A percentile compares a stretch with the other conserved stretches of the same genome.
These are phyloP conservation scores for Cardamine occulta DNA, from an alignment of 345 rosid genomes.

Conservation along the genomic window DNA sequence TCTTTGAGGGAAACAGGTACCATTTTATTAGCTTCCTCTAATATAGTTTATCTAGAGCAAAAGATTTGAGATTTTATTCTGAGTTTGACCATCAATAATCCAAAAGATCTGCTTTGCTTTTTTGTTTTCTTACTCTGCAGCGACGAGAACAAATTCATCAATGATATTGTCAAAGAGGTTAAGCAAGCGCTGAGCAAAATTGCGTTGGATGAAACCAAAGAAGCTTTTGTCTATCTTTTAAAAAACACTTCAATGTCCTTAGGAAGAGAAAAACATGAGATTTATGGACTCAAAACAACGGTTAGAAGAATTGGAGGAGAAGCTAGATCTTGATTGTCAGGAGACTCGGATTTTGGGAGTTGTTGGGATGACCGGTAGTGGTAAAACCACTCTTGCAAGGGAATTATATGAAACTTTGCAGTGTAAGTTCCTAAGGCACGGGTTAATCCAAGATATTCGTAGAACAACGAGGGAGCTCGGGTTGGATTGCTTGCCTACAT, in stretches of 20 bases:
- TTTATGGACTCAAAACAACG: neutral
- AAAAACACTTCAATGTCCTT: neutral
- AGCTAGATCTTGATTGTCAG: neutral
- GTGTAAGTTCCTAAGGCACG: neutral
- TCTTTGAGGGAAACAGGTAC: neutral
- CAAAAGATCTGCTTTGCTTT: too few relatives aligned
- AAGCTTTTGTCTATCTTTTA: too few relatives aligned
- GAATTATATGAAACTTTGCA: neutral
- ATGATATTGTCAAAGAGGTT: neutral
- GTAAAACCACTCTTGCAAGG: constrained; percentile 17
- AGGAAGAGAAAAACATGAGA: neutral
- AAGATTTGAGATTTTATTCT: neutral
- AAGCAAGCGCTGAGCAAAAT: neutral
- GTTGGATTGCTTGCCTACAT: constrained; percentile 2
- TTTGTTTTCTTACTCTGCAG: neutral
- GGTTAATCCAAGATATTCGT: constrained; percentile 9
- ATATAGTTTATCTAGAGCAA: neutral
- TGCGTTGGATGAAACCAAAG: neutral
- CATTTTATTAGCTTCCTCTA: neutral
- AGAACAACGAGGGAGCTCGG: neutral
- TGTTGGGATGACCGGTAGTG: constrained; percentile 24
- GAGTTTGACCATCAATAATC: neutral
- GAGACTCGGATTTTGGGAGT: constrained; percentile 9
- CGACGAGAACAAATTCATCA: neutral
- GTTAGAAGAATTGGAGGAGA: neutral